A percentile compares a stretch with the other conserved stretches of the same genome.
Conservation (phyloP, 371 early-diverging fungal species). For the Rhizopus arrhizus region DNA sequence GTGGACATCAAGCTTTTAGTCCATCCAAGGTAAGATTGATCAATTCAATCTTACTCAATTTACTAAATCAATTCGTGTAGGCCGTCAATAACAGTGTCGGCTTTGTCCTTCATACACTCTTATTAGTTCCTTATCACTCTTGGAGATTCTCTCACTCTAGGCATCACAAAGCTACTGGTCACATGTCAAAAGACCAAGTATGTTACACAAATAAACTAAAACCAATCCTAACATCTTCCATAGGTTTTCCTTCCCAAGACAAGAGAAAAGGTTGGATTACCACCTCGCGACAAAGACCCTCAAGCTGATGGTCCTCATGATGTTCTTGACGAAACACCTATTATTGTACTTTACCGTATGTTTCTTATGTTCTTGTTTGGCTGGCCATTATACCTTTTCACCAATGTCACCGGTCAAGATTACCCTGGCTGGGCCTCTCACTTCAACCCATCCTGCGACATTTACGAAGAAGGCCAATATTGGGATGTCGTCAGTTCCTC, state of each 20-base stretch:
- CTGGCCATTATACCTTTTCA: slow-evolving; percentile 82
- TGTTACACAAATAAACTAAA: slow-evolving; percentile 1
- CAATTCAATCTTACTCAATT: not conserved
- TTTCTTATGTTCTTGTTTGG: slow-evolving; percentile 72
- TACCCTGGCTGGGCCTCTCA: slow-evolving; percentile 80
- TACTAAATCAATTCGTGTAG: slow-evolving; percentile 5
- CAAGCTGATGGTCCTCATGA: slow-evolving; percentile 48
- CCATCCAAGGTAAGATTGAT: slow-evolving; percentile 52
- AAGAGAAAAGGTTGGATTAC: slow-evolving; percentile 55
- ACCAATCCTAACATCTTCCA: not conserved
- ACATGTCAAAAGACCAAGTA: slow-evolving; percentile 81
- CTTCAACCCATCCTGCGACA: slow-evolving; percentile 74
- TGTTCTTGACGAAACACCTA: slow-evolving; percentile 68
- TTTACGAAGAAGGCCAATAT: slow-evolving; percentile 74
- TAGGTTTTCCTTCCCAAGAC: slow-evolving; percentile 81
- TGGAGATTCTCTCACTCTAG: slow-evolving; percentile 75
- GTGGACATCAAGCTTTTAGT: slow-evolving; percentile 86
- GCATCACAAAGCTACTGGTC: slow-evolving; percentile 85
- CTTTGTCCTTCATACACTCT: slow-evolving; percentile 77
- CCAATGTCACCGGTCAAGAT: slow-evolving; percentile 74
- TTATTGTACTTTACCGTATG: slow-evolving; percentile 60
- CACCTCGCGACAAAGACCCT: slow-evolving; percentile 37
- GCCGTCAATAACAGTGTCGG: slow-evolving; percentile 81
- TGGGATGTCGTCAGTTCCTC: slow-evolving; percentile 68
- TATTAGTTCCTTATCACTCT: slow-evolving; percentile 85